These are phyloP conservation scores for Colletotrichum camelliae DNA, from an alignment of 2,329 filamentous ascomycete species.

Conservation along the genomic window DNA sequence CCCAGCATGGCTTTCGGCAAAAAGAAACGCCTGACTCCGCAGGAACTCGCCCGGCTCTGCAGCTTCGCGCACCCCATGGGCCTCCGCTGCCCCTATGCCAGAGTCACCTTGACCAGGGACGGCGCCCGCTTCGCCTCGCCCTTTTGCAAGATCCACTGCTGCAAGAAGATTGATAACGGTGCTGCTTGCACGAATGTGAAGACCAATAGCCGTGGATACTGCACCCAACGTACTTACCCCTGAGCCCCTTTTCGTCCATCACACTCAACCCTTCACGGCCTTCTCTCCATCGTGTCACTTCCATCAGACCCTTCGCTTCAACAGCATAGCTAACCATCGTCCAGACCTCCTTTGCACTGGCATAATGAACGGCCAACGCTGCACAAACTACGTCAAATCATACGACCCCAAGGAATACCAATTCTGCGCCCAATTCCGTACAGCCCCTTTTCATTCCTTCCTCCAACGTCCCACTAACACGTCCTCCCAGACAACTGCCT, in stretches of 20 bases:
- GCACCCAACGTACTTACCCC: slow-evolving; percentile 5
- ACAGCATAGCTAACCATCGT: not conserved
- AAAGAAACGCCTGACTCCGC: not conserved
- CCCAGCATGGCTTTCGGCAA: slow-evolving; percentile 3
- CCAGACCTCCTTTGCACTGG: slow-evolving; percentile 16
- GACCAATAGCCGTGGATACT: slow-evolving; percentile 13
- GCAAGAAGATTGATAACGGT: slow-evolving; percentile 16
- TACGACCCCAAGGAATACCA: slow-evolving; percentile 16
- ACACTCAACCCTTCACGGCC: not conserved
- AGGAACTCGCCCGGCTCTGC: slow-evolving; percentile 15
- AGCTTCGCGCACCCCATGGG: slow-evolving; percentile 5
- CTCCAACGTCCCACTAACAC: not conserved
- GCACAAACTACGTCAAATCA: slow-evolving; percentile 16
- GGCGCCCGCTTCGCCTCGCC: not conserved
- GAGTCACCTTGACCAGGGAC: slow-evolving; percentile 14
- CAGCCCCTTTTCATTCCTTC: not conserved
- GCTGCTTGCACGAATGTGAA: slow-evolving; percentile 15
- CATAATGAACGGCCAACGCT: slow-evolving; percentile 3
- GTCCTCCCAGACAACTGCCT: slow-evolving; percentile 31
- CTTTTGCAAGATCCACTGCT: slow-evolving; percentile 22
- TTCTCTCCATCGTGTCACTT: not conserved
- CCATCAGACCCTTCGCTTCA: not conserved
- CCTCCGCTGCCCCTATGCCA: slow-evolving; percentile 3
- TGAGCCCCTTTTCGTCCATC: not conserved
- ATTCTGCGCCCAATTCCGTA: slow-evolving; percentile 21